Conservation (phyloP, 2,329 filamentous ascomycete species). For the Knufia petricola region DNA sequence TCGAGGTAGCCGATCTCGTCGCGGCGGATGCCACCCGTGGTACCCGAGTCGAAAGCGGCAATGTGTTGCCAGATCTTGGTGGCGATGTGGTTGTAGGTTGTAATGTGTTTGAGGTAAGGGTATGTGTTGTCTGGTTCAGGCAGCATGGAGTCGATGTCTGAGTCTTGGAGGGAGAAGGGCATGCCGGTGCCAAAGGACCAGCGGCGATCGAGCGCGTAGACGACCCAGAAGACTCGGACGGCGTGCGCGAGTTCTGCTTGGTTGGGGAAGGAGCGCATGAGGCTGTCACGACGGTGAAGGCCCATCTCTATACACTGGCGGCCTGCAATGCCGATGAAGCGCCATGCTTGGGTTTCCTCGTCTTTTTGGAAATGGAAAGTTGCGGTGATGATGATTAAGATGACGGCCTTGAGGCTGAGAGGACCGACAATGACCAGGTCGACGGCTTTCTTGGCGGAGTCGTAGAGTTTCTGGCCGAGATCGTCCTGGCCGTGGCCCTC, state of each 20-base stretch:
- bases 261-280: constrained; percentile 57
- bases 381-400: constrained; percentile 49
- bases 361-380: constrained; percentile 78
- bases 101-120: constrained; percentile 75
- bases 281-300: constrained; percentile 67
- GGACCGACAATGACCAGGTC: constrained; percentile 54
- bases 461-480: constrained; percentile 62
- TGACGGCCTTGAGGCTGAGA: constrained; percentile 49
- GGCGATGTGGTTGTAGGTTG: constrained; percentile 69
- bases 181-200: constrained; percentile 88
- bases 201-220: constrained; percentile 73
- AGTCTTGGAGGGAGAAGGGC: constrained; percentile 75
- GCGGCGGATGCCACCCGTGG: constrained; percentile 53
- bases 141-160: constrained; percentile 70
- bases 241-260: constrained; percentile 59
- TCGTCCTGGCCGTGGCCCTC: constrained; percentile 72
- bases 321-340: constrained; percentile 72
- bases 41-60: constrained; percentile 56
- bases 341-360: constrained; percentile 78
- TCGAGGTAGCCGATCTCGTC: constrained; percentile 74
- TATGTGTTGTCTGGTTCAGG: constrained; percentile 54
- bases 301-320: constrained; percentile 73
- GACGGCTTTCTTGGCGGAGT: constrained; percentile 62
- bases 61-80: constrained; percentile 82
- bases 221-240: constrained; percentile 71